Evolutionary conservation across 2,329 filamentous ascomycete genomes (phyloP), one percentile per base, ranked within the genome.

Genomic region (Penicillium sp.): DNA sequence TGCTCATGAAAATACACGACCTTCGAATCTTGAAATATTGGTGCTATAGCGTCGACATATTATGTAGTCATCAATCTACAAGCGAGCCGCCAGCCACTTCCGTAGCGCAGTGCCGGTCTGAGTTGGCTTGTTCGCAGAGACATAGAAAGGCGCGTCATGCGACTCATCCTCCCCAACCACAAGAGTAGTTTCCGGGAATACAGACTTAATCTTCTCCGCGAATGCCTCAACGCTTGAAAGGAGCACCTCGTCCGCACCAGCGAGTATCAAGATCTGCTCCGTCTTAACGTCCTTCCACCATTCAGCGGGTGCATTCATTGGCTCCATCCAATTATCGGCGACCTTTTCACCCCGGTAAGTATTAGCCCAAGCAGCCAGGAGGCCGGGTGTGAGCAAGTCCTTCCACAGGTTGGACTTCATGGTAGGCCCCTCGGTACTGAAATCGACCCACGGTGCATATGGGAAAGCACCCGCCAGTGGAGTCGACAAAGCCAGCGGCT

Each of bases 381-480:
- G 61, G 0, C 56, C 57, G 0, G 60, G 55, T 13, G 75, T 68
- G 27, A 86, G 71, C 49, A 80, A 67, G 66, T 86, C 83, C 58
- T 77, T 80, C 40, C 75, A 71, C 4, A 67, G 71, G 57, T 85
- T 84, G 6, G 66, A 61, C 18, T 63, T 61, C 48, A 76, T 77
- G 4, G 77, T 76, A 1, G 71, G 65, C 32, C 75, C 73, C 13
- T 75, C 64, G 0, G 68, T 69, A 29, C 67, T 66, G 64, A 85
- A 83, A 14, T 75, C 77, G 4, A 77, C 67, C 84, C 85, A 87
- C 0, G 84, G 84, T 1, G 77, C 80, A 36, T 85, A 77, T 0
- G 83, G 73, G 24, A 86, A 65, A 0, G 77, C 73, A 1, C 76
- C 82, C 2, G 67, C 67, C 32, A 73, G 47, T 68, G 74, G 49